Evolutionary conservation across 371 early-diverging fungal species (phyloP), one percentile per base, ranked within the genome.

Genomic region (Apophysomyces elegans): DNA sequence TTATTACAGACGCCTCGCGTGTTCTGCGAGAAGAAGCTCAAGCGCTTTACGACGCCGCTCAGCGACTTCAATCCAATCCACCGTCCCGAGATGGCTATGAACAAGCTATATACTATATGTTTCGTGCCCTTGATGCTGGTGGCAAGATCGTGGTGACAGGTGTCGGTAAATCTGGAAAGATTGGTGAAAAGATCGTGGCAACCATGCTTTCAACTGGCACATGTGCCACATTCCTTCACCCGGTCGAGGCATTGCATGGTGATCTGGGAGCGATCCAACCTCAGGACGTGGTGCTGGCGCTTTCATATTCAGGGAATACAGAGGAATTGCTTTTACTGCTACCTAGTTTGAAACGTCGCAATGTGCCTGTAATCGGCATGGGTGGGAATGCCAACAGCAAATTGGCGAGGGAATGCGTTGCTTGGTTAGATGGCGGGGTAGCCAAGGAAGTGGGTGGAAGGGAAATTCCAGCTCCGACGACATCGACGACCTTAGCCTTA

Each of bases 171-270:
- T 86, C 86, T 1, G 86, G 84, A 39, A 83, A 86, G 61, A 83
- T 90, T 60, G 86, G 84, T 13, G 81, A 83, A 32, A 90, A 90
- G 54, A 80, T 90, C n/a, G 84, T 85, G 0, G 88, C 88, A 0
- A 90, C 90, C 13, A 71, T 88, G 73, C 77, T 86, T 14, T 87
- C 87, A 32, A 78, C 84, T 0, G 89, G 90, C 5, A 84, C 81
- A 7, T 73, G 65, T 5, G 85, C 90, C 13, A 67, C 84, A 9
- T 84, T 84, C 59, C 64, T 90, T 7, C 90, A 90, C 59, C 84
- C 90, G 0, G 84, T 86, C 3, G 90, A 90, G 58, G 89, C 87
- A 4, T 59, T 88, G 8, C 90, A 90, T 61, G 90, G 90, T 7
- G 90, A 90, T 69, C 70, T 90, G 5, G 90, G 90, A 5, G 68